Percentiles rank a stretch among this genome's conserved stretches.
Conservation (phyloP, 2,329 filamentous ascomycete genomes). For the Pseudogymnoascus sp. region DNA sequence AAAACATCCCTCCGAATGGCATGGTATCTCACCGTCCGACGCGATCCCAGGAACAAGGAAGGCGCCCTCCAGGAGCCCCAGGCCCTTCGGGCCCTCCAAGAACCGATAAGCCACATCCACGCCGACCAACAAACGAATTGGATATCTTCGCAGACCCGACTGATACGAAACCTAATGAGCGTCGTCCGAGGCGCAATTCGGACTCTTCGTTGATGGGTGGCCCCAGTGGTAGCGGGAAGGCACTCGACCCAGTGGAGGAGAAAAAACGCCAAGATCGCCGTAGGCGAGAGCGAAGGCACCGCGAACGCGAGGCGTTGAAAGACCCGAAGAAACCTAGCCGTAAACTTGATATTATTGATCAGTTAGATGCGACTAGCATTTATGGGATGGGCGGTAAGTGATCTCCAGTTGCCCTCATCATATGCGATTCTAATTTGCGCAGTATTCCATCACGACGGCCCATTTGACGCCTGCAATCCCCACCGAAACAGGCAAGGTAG, state of each 20-base stretch:
- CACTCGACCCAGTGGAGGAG: slow-evolving; percentile 48
- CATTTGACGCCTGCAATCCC: slow-evolving; percentile 92
- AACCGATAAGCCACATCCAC: slow-evolving; percentile 10
- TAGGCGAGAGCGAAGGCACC: slow-evolving; percentile 40
- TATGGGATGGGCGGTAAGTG: slow-evolving; percentile 79
- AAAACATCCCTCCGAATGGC: slow-evolving; percentile 39
- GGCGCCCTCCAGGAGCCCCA: slow-evolving; percentile 41
- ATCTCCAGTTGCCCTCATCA: neutral
- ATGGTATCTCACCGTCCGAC: slow-evolving; percentile 46
- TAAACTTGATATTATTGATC: slow-evolving; percentile 82
- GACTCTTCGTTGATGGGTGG: slow-evolving; percentile 64
- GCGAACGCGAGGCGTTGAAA: slow-evolving; percentile 27
- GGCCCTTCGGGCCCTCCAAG: slow-evolving; percentile 32
- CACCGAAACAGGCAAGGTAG: slow-evolving; percentile 82
- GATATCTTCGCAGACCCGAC: slow-evolving; percentile 30
- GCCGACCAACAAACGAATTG: slow-evolving; percentile 20
- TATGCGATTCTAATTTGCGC: slow-evolving; percentile 12
- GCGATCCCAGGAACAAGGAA: slow-evolving; percentile 58
- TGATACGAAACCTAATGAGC: slow-evolving; percentile 35
- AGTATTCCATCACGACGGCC: slow-evolving; percentile 97
- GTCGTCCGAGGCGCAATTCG: slow-evolving; percentile 63
- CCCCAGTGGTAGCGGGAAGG: slow-evolving; percentile 30
- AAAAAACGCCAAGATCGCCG: slow-evolving; percentile 49
- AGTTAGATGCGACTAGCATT: slow-evolving; percentile 91
- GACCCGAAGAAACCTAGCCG: slow-evolving; percentile 27